Base-by-base conservation (phyloP, 2,329 filamentous ascomycete species). In the Ceratocystis albifundus region DNA sequence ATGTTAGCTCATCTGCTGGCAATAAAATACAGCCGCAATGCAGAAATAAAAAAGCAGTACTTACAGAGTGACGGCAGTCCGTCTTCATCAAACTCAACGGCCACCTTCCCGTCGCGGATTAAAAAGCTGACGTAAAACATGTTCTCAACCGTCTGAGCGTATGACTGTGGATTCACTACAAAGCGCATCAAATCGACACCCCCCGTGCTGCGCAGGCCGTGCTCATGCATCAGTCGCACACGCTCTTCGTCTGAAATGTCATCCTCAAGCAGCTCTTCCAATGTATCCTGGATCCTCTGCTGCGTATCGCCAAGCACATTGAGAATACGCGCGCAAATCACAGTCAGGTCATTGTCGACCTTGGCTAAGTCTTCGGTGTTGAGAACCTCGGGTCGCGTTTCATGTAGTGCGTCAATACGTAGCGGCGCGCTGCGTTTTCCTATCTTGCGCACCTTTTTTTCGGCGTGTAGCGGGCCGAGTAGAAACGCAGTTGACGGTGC, bases 71-170 rank as follows among this genome's bases (percentile, higher is more conserved):
- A 85, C n/a, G 92, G 92, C 53, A 96, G 77, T 1, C 83, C 86
- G 68, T 88, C 77, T 12, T 85, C 81, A 72, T 96, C 92, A 66
- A 85, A 82, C 2, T 83, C 80, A n/a, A 99, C 80, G 44, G 84
- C 84, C 4, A 91, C 83, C 68, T 83, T 84, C 10, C 91, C 91
- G 75, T 99, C 94, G 67, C 89, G 85, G 68, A 97, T 90, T 68
- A 99, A 77, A 73, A 99, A 99, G 73, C 90, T 95, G 71, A 96
- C 84, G 74, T 97, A 97, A 75, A 99, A 99, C 71, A 99, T 80
- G 71, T 99, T 99, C 74, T 99, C 94, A 5, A 99, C 86, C 0
- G 91, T 96, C 75, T 99, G 94, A 0, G 90, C 90, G 72, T 97
- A 99, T 0, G 90, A 96, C 48, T 79, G 79, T 0, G 94, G 94